Conservation (phyloP, 352 stramenopile species). For the Elongisporangium undulatum region DNA sequence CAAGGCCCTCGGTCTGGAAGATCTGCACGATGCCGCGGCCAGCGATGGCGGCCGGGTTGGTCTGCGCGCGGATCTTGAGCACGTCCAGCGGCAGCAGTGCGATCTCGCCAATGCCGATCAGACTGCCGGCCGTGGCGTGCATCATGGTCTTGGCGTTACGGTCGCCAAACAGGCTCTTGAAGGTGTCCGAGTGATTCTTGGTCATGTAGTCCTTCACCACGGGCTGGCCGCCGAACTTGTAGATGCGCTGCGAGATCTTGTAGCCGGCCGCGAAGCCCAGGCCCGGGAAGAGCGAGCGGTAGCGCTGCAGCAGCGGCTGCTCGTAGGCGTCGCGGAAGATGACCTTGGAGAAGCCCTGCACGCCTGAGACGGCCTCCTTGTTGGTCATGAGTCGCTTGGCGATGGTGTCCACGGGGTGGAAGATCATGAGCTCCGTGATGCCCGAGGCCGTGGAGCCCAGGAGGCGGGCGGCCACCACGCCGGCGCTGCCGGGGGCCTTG, state of each 20-base stretch:
- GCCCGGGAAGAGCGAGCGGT: slow-evolving; percentile 88
- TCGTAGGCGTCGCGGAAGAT: slow-evolving; percentile 89
- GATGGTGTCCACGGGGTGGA: slow-evolving; percentile 94
- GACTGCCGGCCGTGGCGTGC: slow-evolving; percentile 87
- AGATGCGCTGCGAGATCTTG: slow-evolving; percentile 96
- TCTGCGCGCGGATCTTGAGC: slow-evolving; percentile 96
- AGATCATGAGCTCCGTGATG: slow-evolving; percentile 93
- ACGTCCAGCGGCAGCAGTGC: slow-evolving; percentile 93
- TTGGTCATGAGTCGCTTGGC: slow-evolving; percentile 95
- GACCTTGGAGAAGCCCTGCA: slow-evolving; percentile 60
- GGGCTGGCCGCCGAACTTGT: slow-evolving; percentile 96
- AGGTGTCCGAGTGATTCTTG: slow-evolving; percentile 82
- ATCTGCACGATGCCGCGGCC: slow-evolving; percentile 91
- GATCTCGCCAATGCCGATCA: slow-evolving; percentile 95
- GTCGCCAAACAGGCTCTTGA: slow-evolving; percentile 89
- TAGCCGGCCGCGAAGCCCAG: slow-evolving; percentile 94
- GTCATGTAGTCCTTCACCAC: slow-evolving; percentile 93
- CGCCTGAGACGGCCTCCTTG: slow-evolving; percentile 51
- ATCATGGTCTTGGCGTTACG: slow-evolving; percentile 93
- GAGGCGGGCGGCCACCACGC: slow-evolving; percentile 71
- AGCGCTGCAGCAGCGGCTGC: slow-evolving; percentile 73
- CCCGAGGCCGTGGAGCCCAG: slow-evolving; percentile 90
- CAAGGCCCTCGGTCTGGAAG: slow-evolving; percentile 89
- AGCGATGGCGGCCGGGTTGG: slow-evolving; percentile 89
- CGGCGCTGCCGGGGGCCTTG: slow-evolving; percentile 30